These are phyloP conservation scores for Trametes maxima DNA, from an alignment of 768 basidiomycete species.

Conservation along the genomic window DNA sequence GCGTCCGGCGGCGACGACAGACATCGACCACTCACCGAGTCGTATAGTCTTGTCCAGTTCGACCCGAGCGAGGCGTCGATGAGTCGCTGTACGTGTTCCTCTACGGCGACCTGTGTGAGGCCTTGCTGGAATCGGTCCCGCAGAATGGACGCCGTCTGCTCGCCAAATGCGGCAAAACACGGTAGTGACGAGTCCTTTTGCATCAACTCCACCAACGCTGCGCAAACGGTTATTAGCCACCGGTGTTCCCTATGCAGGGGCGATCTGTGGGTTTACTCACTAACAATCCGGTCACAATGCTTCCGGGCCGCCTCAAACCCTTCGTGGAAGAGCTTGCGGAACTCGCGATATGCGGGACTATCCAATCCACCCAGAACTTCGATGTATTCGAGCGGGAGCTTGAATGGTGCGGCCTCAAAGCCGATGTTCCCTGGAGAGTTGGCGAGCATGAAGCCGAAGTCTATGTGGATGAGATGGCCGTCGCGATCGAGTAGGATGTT, in stretches of 20 bases:
- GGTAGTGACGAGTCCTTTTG: conserved; percentile 94
- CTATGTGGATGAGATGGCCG: conserved; percentile 94
- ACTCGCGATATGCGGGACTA: conserved; percentile 76
- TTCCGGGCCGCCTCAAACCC: conserved; percentile 94
- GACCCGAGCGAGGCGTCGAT: conserved; percentile 91
- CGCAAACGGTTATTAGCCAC: not conserved
- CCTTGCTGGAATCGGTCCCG: conserved; percentile 94
- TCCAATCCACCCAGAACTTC: conserved; percentile 91
- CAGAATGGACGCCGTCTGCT: conserved; percentile 85
- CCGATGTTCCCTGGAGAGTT: conserved; percentile 98
- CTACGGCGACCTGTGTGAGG: conserved; percentile 81
- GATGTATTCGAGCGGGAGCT: conserved; percentile 91
- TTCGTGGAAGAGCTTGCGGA: conserved; percentile 84
- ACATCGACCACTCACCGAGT: conserved; percentile 65
- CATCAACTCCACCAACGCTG: conserved; percentile 93
- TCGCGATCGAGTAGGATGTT: conserved; percentile 96
- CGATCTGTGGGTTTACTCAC: conserved; percentile 45
- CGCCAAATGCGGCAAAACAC: conserved; percentile 89
- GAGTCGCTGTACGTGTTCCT: conserved; percentile 86
- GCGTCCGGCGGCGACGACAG: not conserved
- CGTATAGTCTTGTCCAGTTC: conserved; percentile 94
- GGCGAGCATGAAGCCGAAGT: conserved; percentile 97
- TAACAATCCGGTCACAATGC: conserved; percentile 95
- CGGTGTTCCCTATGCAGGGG: not conserved
- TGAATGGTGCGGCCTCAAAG: conserved; percentile 99